A percentile compares a stretch with the other conserved stretches of the same genome.
Evolutionary conservation across 2,329 filamentous ascomycete genomes (phyloP).

Genomic region (Alternaria sp.): DNA sequence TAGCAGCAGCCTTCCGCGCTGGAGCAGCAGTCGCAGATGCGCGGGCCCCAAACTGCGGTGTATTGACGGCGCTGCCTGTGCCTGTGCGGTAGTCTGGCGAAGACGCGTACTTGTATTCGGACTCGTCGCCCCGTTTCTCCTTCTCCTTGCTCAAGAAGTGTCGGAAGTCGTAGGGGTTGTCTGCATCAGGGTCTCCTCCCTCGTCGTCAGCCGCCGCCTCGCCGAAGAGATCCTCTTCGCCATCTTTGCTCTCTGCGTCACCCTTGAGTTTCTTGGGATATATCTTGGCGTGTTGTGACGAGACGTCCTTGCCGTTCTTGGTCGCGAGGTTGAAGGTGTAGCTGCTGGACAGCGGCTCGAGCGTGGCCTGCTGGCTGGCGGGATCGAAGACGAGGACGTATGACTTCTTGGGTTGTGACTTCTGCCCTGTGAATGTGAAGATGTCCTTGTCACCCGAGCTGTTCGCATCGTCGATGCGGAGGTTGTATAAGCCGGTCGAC

Average conservation of each 20-base stretch:
- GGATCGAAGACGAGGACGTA: conserved; percentile 76
- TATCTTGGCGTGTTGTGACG: conserved; percentile 72
- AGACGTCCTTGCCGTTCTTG: conserved; percentile 68
- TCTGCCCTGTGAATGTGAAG: conserved; percentile 51
- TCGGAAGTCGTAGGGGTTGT: conserved; percentile 58
- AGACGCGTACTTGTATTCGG: conserved; percentile 32
- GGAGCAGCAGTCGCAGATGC: conserved; percentile 17
- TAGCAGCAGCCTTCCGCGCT: conserved; percentile 16
- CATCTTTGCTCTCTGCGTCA: conserved; percentile 34
- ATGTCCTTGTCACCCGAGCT: conserved; percentile 37
- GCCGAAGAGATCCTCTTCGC: conserved; percentile 38
- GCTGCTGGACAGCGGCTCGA: conserved; percentile 81
- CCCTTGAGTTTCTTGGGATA: conserved; percentile 38
- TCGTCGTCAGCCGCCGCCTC: conserved; percentile 37
- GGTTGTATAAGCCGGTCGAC: conserved; percentile 30
- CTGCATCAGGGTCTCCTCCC: conserved; percentile 48
- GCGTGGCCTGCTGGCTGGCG: conserved; percentile 74
- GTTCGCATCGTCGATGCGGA: conserved; percentile 38
- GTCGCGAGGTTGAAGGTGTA: conserved; percentile 87
- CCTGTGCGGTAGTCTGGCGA: conserved; percentile 40
- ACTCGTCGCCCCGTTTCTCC: conserved; percentile 42
- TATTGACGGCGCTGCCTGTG: conserved; percentile 38
- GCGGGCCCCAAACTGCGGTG: conserved; percentile 34
- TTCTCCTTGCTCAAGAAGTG: conserved; percentile 50
- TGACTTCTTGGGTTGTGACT: conserved; percentile 39